phyloP scores from a whole-genome alignment of 805 yeast species.

The Alloascoidea hylecoeti region DNA sequence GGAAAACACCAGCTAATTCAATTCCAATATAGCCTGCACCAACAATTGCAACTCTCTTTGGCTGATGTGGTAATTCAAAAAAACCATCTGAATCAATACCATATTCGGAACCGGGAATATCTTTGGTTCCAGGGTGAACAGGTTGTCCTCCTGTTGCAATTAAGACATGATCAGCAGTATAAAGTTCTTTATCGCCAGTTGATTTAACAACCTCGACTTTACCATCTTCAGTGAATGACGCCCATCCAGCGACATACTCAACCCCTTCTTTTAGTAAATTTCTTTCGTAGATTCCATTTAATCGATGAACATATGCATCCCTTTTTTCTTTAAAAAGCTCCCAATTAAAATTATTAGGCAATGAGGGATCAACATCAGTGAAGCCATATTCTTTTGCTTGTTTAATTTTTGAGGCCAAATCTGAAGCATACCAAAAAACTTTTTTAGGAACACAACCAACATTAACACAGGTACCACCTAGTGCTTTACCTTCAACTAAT shows the following conservation, averaged over 20 bases:
- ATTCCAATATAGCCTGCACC: conserved; percentile 98
- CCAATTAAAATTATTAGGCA: conserved; percentile 68
- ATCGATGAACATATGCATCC: conserved; percentile 78
- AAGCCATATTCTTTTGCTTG: conserved; percentile 82
- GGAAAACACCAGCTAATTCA: conserved; percentile 90
- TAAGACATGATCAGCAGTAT: conserved; percentile 70
- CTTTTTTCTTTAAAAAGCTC: conserved; percentile 66
- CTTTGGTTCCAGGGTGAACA: conserved; percentile 41
- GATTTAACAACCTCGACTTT: conserved; percentile 64
- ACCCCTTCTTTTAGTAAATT: conserved; percentile 85
- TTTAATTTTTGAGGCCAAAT: conserved; percentile 59
- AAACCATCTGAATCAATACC: conserved; percentile 90
- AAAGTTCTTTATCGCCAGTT: conserved; percentile 43
- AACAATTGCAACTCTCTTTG: conserved; percentile 84
- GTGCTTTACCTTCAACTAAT: conserved; percentile 61
- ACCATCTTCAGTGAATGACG: conserved; percentile 55
- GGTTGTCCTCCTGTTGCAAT: conserved; percentile 94
- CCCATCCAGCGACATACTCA: conserved; percentile 77
- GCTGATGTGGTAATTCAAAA: conserved; percentile 68
- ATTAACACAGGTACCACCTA: conserved; percentile 98
- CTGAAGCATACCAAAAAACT: conserved; percentile 97
- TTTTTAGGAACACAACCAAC: conserved; percentile 99
- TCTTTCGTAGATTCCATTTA: conserved; percentile 87
- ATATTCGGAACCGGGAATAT: conserved; percentile 65
- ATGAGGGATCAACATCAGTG: conserved; percentile 34